Evolutionary conservation across 208 protist genomes (phyloP), one percentile per base, ranked within the genome.

Genomic region (Trichomonas gallinae): DNA sequence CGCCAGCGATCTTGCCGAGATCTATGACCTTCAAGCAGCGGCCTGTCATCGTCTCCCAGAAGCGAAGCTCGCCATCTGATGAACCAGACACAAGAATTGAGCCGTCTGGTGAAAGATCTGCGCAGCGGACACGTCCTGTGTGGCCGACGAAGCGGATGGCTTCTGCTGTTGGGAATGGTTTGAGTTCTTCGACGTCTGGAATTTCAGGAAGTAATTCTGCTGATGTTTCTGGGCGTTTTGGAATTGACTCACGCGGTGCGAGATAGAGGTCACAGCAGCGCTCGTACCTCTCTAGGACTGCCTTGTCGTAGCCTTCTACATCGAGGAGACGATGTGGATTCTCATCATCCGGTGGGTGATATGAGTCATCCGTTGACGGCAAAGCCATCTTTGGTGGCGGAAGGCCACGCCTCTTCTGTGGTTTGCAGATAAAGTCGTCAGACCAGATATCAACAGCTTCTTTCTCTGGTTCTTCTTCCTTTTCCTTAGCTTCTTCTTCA

Each of bases 241-340:
- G 49, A 38, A 51, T 46, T 31, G 10, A 10, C 58, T 96, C 96
- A 49, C 99, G 98, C 10, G 99, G 99, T 97, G 99, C 99, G 85
- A 99, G 98, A 97, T 99, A 99, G 38, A 99, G 98, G 97, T 99
- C 99, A 26, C 99, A 98, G 97, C 99, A 99, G 46, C 99, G 98
- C 97, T 99, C 99, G 97, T 99, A 99, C 44, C 98, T 98, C 97
- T 99, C 99, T 97, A 99, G 98, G 91, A 99, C 98, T 23, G 99
- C 98, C 82, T 98, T 97, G 48, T 98, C 97, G 97, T 99, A 99
- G n/a, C n/a, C 81, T 8, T 96, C 44, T 0, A 97, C 96, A 17
- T 91, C 82, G 31, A 96, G 89, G 9, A 97, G 45, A 23, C 97
- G 45, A 40, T 40, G 72, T 96, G 97, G 98, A 96, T 98, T 98